Conservation (phyloP, 495 filamentous ascomycete genomes). For the Sordaria brevicollis region DNA sequence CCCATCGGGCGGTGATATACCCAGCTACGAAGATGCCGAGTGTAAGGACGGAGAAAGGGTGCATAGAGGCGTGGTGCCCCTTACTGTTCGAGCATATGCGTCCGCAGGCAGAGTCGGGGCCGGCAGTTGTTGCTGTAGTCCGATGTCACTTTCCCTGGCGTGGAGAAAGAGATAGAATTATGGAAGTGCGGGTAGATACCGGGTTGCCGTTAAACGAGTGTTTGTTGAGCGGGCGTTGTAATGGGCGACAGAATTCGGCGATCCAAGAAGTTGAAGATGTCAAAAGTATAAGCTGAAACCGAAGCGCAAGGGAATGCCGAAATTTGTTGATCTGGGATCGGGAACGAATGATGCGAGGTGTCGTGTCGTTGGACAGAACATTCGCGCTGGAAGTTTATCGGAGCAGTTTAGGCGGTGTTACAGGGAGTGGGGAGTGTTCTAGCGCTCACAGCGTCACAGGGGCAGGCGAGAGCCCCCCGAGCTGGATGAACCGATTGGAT, state of each 20-base stretch:
- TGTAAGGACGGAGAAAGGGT: constrained; percentile 89
- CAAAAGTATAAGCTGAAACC: neutral
- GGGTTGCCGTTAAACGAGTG: neutral
- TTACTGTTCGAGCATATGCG: constrained; percentile 19
- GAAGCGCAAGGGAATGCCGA: neutral
- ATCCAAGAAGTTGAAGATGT: neutral
- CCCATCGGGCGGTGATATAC: constrained; percentile 98
- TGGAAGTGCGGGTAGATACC: neutral
- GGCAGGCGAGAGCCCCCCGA: neutral
- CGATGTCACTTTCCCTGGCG: neutral
- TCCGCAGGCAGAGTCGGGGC: neutral
- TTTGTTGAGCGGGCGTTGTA: neutral
- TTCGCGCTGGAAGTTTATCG: neutral
- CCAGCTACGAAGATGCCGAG: constrained; percentile 97
- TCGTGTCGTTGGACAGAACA: neutral
- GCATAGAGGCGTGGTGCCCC: constrained; percentile 55
- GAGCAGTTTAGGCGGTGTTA: neutral
- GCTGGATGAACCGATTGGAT: neutral
- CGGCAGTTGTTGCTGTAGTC: neutral
- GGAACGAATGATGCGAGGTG: neutral
- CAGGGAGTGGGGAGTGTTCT: neutral
- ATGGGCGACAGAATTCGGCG: neutral
- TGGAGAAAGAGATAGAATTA: too few species aligned
- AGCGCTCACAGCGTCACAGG: too few species aligned
- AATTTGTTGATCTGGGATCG: neutral